Evolutionary conservation across 768 basidiomycete species (phyloP).

Genomic region (Kockovaella imperatae): DNA sequence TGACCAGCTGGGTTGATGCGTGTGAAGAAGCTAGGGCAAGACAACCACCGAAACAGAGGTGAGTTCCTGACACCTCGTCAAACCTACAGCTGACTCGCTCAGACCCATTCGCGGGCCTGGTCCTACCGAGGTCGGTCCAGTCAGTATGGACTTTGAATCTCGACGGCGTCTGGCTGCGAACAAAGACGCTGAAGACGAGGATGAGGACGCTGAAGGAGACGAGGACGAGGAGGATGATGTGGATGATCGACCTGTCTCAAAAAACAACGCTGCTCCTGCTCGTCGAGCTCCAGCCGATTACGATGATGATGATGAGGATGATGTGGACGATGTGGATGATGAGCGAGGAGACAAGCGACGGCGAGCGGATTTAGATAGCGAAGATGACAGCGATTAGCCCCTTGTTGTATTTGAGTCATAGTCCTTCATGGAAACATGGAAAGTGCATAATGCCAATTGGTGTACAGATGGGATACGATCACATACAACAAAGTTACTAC

Average conservation of each 20-base stretch:
- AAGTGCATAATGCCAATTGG: background rate
- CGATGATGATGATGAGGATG: conserved; percentile 79
- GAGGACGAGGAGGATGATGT: conserved; percentile 73
- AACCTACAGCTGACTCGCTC: background rate
- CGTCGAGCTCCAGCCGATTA: no score
- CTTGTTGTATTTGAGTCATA: no score
- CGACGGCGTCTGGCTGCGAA: no score
- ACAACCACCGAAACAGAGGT: conserved; percentile 30
- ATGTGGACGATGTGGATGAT: conserved; percentile 72
- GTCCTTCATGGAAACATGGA: no score
- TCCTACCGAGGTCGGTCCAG: conserved; percentile 23
- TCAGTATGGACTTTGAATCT: conserved; percentile 11
- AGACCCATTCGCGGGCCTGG: conserved; percentile 15
- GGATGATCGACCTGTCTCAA: background rate
- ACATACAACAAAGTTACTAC: conserved; percentile 66
- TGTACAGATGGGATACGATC: conserved; percentile 58
- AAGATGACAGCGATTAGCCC: background rate
- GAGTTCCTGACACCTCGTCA: conserved; percentile 5
- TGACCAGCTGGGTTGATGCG: conserved; percentile 39
- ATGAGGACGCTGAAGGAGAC: conserved; percentile 84
- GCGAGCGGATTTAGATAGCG: background rate
- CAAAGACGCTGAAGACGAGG: conserved; percentile 38
- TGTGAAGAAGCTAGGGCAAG: conserved; percentile 34
- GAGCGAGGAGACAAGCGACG: conserved; percentile 64
- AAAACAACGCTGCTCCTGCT: conserved; percentile 40